Conservation (phyloP, 768 basidiomycete species). For the Lenzites betulinus region DNA sequence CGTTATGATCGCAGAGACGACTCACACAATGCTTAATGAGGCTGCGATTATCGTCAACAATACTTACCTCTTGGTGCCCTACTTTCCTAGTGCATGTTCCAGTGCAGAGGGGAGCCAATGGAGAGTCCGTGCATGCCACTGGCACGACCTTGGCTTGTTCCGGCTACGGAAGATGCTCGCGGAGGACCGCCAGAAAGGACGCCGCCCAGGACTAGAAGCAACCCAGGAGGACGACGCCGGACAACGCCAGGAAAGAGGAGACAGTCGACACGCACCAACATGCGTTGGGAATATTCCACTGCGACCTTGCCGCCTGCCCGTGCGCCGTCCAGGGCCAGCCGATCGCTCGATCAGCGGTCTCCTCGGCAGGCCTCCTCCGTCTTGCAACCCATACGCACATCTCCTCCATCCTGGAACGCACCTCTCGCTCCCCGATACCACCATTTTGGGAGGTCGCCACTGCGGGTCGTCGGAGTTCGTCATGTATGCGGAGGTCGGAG, state of each 20-base stretch:
- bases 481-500: too few species aligned
- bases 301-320: neutral
- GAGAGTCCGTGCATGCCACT: too few species aligned
- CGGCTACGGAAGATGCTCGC: too few species aligned
- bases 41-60: neutral
- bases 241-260: neutral
- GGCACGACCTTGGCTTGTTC: too few species aligned
- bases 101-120: too few species aligned
- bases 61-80: too few species aligned
- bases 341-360: neutral
- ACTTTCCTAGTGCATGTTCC: too few species aligned
- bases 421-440: too few species aligned
- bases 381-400: neutral
- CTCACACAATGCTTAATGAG: neutral
- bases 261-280: neutral
- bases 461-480: too few species aligned
- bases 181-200: too few species aligned
- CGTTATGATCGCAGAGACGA: too few species aligned
- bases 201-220: neutral
- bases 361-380: neutral
- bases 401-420: neutral
- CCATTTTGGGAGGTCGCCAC: too few species aligned
- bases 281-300: neutral
- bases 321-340: constrained; percentile 2
- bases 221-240: neutral